Conservation (phyloP, 129 eudicot genomes). For the Pseudognaphalium luteoalbum region DNA sequence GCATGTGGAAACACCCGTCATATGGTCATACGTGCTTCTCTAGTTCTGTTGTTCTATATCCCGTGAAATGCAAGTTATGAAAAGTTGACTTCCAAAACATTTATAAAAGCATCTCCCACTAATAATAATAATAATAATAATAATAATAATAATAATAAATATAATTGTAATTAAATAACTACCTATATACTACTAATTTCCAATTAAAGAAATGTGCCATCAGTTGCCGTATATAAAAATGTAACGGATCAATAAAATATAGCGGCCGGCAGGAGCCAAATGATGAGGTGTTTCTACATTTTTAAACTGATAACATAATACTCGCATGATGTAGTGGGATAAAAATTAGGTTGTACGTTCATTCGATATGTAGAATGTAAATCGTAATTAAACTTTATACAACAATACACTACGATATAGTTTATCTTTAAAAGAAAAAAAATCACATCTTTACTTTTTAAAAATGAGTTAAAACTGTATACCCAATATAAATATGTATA, state of each 20-base stretch:
- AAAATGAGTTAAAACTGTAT: no score
- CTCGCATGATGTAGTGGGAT: no score
- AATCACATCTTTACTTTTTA: no score
- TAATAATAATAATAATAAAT: neutral
- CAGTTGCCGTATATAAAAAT: neutral
- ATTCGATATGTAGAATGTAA: no score
- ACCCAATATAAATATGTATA: no score
- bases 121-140: no score
- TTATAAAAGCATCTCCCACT: neutral
- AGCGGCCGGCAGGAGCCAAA: neutral
- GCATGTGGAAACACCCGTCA: neutral
- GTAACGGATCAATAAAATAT: constrained; percentile 4
- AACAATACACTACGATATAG: no score
- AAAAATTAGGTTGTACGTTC: no score
- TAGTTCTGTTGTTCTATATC: neutral
- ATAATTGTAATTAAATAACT: neutral
- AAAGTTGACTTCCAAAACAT: neutral
- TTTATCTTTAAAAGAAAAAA: no score
- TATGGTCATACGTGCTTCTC: neutral
- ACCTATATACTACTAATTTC: neutral
- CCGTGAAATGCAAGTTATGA: constrained; percentile 9
- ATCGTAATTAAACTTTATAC: no score
- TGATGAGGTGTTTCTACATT: no score
- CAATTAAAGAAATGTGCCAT: neutral
- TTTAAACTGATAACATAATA: no score